Percentiles rank a stretch among this genome's conserved stretches.
Evolutionary conservation across 208 protist genomes (phyloP).

Genomic region (Leishmania martiniquensis): DNA sequence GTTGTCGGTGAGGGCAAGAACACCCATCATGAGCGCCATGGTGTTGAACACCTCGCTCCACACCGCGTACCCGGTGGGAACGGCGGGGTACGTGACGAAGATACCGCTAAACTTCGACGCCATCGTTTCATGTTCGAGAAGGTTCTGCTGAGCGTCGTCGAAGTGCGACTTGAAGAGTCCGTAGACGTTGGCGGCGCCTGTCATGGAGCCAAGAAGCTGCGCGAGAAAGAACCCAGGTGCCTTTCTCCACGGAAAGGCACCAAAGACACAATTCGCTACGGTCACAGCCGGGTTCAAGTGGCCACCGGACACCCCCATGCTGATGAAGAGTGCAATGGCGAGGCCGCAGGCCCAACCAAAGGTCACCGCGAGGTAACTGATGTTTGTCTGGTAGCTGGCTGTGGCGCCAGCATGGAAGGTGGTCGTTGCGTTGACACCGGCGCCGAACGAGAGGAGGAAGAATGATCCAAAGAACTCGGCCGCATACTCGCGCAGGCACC

Average conservation of each 20-base stretch:
- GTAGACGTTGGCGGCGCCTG: slow-evolving; percentile 44
- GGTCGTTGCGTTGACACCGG: slow-evolving; percentile 37
- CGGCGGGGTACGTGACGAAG: slow-evolving; percentile 54
- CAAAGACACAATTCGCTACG: slow-evolving; percentile 45
- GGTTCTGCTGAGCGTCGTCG: slow-evolving; percentile 11
- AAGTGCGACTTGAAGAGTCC: slow-evolving; percentile 41
- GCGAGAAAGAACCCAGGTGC: slow-evolving; percentile 46
- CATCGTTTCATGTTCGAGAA: slow-evolving; percentile 30
- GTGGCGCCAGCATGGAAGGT: slow-evolving; percentile 19
- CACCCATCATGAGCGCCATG: slow-evolving; percentile 45
- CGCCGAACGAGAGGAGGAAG: slow-evolving; percentile 51
- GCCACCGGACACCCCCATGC: slow-evolving; percentile 50
- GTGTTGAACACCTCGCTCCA: slow-evolving; percentile 54
- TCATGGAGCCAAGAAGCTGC: slow-evolving; percentile 46
- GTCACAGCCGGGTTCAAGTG: slow-evolving; percentile 64
- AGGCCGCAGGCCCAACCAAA: slow-evolving; percentile 55
- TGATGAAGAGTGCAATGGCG: slow-evolving; percentile 42
- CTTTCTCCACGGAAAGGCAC: slow-evolving; percentile 48
- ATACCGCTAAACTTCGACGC: slow-evolving; percentile 33
- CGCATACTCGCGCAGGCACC: slow-evolving; percentile 46
- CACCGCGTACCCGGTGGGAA: slow-evolving; percentile 31
- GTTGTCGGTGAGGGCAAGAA: slow-evolving; percentile 46
- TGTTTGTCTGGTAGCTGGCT: slow-evolving; percentile 11
- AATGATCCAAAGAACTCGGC: slow-evolving; percentile 61
- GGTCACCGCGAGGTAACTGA: slow-evolving; percentile 34